Percentiles rank a stretch among this genome's conserved stretches.
Conservation (phyloP, 495 filamentous ascomycete species). For the Monascus purpureus region DNA sequence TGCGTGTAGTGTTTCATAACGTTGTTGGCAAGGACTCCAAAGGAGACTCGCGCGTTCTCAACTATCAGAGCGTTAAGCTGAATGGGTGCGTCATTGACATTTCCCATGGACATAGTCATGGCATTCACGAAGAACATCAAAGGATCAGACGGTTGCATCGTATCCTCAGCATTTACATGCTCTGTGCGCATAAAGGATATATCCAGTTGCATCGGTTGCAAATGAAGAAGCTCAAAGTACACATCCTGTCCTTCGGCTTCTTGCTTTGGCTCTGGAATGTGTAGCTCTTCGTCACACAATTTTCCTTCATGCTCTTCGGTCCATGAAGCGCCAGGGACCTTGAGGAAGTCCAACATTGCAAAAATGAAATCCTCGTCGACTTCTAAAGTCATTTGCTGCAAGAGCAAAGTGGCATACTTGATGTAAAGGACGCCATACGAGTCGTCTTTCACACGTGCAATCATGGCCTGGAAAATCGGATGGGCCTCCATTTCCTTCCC, state of each 20-base stretch:
- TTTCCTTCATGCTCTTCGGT: constrained; percentile 67
- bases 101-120: constrained; percentile 97
- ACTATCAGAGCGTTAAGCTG: constrained; percentile 86
- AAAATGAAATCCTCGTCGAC: constrained; percentile 97
- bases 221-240: constrained; percentile 92
- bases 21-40: constrained; percentile 67
- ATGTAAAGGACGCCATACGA: constrained; percentile 97
- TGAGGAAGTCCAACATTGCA: constrained; percentile 87
- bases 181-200: constrained; percentile 95
- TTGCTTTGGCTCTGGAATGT: constrained; percentile 83
- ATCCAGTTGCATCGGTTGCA: constrained; percentile 96
- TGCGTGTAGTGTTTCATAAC: constrained; percentile 90
- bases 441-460: constrained; percentile 93
- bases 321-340: constrained; percentile 89
- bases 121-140: constrained; percentile 98
- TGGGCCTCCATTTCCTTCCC: constrained; percentile 94
- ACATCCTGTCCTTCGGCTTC: constrained; percentile 77
- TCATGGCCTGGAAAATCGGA: constrained; percentile 80
- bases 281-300: constrained; percentile 76
- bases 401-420: constrained; percentile 85
- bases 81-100: constrained; percentile 93
- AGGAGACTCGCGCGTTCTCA: constrained; percentile 87
- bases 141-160: constrained; percentile 70
- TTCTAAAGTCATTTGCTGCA: constrained; percentile 97
- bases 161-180: constrained; percentile 89